Evolutionary conservation across 768 basidiomycete species (phyloP).

Genomic region (Phaeotremella fagi): DNA sequence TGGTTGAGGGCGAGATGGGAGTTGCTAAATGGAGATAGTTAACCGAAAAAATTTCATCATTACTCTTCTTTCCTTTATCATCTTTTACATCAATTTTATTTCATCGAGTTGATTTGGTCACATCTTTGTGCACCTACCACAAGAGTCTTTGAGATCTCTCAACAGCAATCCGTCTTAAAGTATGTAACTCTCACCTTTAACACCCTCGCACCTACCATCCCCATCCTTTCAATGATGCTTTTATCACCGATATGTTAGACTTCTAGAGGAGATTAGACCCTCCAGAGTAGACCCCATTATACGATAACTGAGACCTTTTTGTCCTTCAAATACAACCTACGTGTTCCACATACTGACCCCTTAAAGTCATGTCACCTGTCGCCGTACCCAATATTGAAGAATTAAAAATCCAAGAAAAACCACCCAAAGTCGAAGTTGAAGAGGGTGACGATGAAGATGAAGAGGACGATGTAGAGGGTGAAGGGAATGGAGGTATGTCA

Average conservation of each 20-base stretch:
- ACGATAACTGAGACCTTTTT: too few species aligned
- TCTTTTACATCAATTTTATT: too few species aligned
- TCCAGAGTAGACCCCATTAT: constrained; percentile 12
- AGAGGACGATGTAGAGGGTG: constrained; percentile 19
- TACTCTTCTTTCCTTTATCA: background rate
- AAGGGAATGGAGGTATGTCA: constrained; percentile 12
- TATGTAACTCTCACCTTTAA: background rate
- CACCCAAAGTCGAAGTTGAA: constrained; percentile 7
- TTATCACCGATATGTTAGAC: constrained; percentile 45
- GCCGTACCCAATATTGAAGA: constrained; percentile 10
- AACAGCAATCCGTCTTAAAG: background rate
- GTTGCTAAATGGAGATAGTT: too few species aligned
- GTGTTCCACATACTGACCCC: background rate
- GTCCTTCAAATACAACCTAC: too few species aligned
- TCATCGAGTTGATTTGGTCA: too few species aligned
- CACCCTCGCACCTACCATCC: background rate
- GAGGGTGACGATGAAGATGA: constrained; percentile 8
- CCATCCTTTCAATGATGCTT: background rate
- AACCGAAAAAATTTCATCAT: background rate
- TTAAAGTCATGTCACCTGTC: constrained; percentile 9
- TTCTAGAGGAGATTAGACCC: constrained; percentile 24
- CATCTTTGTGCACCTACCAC: too few species aligned
- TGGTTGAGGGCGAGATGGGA: too few species aligned
- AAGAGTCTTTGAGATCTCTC: background rate
- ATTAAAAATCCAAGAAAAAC: constrained; percentile 12